Conservation (phyloP, 495 filamentous ascomycete species). For the Collariella sp. region DNA sequence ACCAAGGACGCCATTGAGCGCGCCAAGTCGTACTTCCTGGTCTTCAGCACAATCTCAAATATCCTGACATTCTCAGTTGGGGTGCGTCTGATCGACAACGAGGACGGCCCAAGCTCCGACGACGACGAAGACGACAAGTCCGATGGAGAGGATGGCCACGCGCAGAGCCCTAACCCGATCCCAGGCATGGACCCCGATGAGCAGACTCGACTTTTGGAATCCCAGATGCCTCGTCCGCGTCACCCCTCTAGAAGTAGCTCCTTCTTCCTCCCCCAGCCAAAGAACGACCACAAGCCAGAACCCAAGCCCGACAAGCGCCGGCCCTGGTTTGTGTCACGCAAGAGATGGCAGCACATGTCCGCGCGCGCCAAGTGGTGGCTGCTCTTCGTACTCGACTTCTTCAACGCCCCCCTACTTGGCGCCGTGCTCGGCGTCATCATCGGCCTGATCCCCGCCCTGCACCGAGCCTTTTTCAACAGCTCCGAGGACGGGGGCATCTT, state of each 20-base stretch:
- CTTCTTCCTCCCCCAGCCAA: constrained; percentile 1
- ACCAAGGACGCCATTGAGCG: constrained; percentile 47
- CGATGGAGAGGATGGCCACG: neutral
- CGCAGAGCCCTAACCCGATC: neutral
- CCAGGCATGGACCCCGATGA: constrained; percentile 6
- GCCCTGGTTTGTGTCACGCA: constrained; percentile 13
- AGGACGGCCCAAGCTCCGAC: constrained; percentile 16
- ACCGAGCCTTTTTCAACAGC: constrained; percentile 56
- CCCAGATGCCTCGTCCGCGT: neutral
- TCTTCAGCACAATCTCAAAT: constrained; percentile 40
- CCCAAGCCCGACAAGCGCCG: constrained; percentile 14
- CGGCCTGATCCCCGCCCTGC: constrained; percentile 54
- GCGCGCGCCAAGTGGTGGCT: constrained; percentile 21
- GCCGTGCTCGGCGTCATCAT: constrained; percentile 52
- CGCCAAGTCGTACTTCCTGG: constrained; percentile 63
- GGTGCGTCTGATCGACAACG: constrained; percentile 44
- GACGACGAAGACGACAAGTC: constrained; percentile 18
- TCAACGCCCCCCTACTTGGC: constrained; percentile 61
- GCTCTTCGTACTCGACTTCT: constrained; percentile 42
- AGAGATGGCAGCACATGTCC: constrained; percentile 31
- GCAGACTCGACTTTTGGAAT: constrained; percentile 15
- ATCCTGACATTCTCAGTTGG: constrained; percentile 53
- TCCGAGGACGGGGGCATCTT: constrained; percentile 59
- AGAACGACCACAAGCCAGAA: neutral
- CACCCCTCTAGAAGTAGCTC: constrained; percentile 1